Percentiles rank a stretch among this genome's conserved stretches.
Conservation (phyloP, 805 yeast genomes). For the Candida coleopterorum region DNA sequence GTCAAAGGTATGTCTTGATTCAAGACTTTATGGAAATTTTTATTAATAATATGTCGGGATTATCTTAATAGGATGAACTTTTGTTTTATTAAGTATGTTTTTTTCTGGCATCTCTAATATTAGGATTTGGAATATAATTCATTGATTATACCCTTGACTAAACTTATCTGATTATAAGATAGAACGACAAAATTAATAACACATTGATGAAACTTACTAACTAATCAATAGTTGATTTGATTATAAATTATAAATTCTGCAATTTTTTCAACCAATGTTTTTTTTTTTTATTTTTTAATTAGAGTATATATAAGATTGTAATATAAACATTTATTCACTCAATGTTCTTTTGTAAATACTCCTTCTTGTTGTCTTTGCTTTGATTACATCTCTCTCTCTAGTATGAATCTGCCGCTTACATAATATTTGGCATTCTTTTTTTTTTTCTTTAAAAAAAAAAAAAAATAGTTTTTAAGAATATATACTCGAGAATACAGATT, state of each 20-base stretch:
- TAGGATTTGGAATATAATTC: conserved; percentile 65
- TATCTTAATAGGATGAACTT: conserved; percentile 30
- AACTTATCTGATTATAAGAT: conserved; percentile 44
- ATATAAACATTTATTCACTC: too few relatives aligned
- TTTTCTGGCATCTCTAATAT: conserved; percentile 93
- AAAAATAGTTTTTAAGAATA: not conserved
- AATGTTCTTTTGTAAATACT: too few relatives aligned
- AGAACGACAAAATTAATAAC: too few relatives aligned
- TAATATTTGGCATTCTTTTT: not conserved
- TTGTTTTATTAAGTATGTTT: conserved; percentile 41
- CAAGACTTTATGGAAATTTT: too few relatives aligned
- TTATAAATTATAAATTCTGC: too few relatives aligned
- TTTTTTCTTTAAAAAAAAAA: not conserved
- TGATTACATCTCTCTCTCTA: too few relatives aligned
- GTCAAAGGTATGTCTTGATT: not conserved
- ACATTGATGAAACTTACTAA: not conserved
- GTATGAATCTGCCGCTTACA: not conserved
- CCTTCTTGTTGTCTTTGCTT: too few relatives aligned
- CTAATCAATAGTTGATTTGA: not conserved
- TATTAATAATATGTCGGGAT: not conserved
- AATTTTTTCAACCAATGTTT: too few relatives aligned
- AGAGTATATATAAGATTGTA: too few relatives aligned
- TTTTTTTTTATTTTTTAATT: too few relatives aligned
- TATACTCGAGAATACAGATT: too few relatives aligned
- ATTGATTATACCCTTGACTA: conserved; percentile 74